Percentiles rank a stretch among this genome's conserved stretches.
Evolutionary conservation across 176 grass and related monocot species (phyloP).

Genomic region (Carex cristatella): DNA sequence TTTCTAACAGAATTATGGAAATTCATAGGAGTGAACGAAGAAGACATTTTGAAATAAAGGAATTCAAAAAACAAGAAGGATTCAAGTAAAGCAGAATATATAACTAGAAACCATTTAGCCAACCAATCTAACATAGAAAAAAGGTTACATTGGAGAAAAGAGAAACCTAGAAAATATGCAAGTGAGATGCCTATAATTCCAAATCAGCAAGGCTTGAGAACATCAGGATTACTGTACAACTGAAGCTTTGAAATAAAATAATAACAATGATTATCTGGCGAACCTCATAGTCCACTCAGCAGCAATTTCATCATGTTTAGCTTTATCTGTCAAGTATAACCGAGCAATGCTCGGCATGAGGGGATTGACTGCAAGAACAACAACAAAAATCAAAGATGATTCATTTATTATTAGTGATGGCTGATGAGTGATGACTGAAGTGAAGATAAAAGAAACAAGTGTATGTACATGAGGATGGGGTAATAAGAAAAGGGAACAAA

Average conservation of each 20-base stretch:
- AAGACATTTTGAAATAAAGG: neutral
- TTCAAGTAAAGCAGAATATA: neutral
- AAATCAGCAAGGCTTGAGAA: neutral
- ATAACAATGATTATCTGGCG: slow-evolving; percentile 45
- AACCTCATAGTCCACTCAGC: slow-evolving; percentile 92
- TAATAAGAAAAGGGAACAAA: slow-evolving; percentile 3
- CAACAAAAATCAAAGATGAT: slow-evolving; percentile 15
- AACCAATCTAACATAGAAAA: neutral
- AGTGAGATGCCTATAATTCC: neutral
- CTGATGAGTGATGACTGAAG: neutral
- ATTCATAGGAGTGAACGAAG: neutral
- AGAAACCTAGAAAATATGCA: neutral
- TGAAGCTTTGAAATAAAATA: neutral
- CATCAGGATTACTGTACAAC: neutral
- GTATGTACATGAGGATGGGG: neutral
- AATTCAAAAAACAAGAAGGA: neutral
- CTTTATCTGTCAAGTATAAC: slow-evolving; percentile 60
- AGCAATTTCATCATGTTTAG: slow-evolving; percentile 70
- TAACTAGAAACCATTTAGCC: neutral
- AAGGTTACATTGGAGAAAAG: neutral
- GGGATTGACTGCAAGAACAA: slow-evolving; percentile 39
- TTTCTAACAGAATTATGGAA: neutral
- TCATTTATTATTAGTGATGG: neutral
- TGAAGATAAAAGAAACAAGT: neutral
- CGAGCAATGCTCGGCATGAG: slow-evolving; percentile 44